Evolutionary conservation across 2,329 filamentous ascomycete genomes (phyloP).

Genomic region (Zymoseptoria pseudotritici): DNA sequence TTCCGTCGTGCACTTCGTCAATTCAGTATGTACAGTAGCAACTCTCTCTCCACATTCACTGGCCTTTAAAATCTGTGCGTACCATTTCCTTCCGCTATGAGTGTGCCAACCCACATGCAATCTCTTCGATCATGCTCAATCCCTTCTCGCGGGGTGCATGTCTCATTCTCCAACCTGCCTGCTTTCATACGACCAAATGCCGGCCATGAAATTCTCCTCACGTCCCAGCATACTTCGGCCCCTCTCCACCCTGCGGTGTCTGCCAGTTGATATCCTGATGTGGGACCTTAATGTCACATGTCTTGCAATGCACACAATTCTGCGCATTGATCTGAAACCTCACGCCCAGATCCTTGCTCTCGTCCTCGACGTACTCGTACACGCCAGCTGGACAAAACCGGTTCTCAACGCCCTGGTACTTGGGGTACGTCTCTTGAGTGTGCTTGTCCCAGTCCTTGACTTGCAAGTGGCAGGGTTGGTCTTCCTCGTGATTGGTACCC

Average conservation of each 20-base stretch:
- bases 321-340: constrained; percentile 96
- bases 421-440: constrained; percentile 71
- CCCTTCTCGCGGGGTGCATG: not conserved
- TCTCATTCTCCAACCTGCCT: not conserved
- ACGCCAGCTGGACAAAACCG: constrained; percentile 95
- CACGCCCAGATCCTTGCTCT: constrained; percentile 76
- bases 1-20: not conserved
- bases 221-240: constrained; percentile 59
- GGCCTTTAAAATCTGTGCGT: not conserved
- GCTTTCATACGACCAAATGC: too few relatives aligned
- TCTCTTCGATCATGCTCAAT: not conserved
- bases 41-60: not conserved
- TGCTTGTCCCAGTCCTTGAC: constrained; percentile 94
- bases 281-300: constrained; percentile 97
- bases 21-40: not conserved
- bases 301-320: constrained; percentile 99
- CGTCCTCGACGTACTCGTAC: constrained; percentile 96
- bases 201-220: constrained; percentile 6
- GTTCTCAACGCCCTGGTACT: constrained; percentile 88
- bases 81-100: not conserved
- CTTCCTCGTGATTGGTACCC: constrained; percentile 97
- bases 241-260: constrained; percentile 80
- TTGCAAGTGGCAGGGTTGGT: constrained; percentile 92
- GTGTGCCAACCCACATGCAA: not conserved
- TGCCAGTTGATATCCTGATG: constrained; percentile 93